Conservation (phyloP, 2,329 filamentous ascomycete species). For the Diaporthe sp. region DNA sequence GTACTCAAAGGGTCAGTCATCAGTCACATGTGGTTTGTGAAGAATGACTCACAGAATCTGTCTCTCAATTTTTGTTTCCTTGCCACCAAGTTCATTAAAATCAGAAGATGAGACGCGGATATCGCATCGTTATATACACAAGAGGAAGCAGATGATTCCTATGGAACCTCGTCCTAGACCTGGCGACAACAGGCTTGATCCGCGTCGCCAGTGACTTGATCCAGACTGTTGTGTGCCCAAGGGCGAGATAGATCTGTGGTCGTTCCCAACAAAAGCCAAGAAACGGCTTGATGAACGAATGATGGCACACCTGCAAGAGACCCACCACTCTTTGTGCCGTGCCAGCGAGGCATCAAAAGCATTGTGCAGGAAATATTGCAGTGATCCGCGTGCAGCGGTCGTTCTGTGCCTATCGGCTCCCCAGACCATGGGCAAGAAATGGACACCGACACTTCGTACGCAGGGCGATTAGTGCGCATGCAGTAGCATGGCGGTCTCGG, state of each 20-base stretch:
- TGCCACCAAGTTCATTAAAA: rapidly evolving
- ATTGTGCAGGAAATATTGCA: not conserved
- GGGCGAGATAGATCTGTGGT: not conserved
- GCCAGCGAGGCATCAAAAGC: slow-evolving; percentile 1
- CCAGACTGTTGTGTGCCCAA: not conserved
- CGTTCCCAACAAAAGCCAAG: not conserved
- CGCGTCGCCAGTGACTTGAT: too few relatives aligned
- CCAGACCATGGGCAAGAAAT: not conserved
- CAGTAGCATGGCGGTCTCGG: not conserved
- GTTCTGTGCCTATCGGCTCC: not conserved
- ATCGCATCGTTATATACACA: not conserved
- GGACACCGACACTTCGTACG: not conserved
- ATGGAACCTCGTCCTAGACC: too few relatives aligned
- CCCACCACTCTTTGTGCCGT: not conserved
- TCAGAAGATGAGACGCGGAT: not conserved
- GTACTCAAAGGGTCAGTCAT: not conserved
- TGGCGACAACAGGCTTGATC: not conserved
- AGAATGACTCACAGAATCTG: not conserved
- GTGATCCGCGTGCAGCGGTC: not conserved
- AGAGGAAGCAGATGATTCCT: not conserved
- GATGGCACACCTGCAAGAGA: not conserved
- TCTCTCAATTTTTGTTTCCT: not conserved
- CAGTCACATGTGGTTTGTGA: too few relatives aligned
- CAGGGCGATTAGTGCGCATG: not conserved
- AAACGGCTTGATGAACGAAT: not conserved